Evolutionary conservation across 208 protist genomes (phyloP).

Genomic region (Leishmania martiniquensis): DNA sequence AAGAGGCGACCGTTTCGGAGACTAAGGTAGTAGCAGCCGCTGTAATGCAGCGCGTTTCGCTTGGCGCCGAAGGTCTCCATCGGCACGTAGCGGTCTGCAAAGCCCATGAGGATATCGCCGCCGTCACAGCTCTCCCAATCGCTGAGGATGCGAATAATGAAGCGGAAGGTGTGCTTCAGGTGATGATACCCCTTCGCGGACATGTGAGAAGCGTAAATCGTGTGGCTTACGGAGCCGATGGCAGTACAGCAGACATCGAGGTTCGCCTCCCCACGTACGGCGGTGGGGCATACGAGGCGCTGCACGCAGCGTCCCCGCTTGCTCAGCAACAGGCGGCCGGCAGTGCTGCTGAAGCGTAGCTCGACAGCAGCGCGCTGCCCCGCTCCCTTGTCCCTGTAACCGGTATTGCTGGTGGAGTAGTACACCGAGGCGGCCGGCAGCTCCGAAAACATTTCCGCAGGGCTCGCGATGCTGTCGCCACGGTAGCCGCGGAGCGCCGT

Average conservation of each 20-base stretch:
- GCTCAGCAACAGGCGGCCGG: conserved; percentile 26
- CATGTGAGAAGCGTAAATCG: conserved; percentile 29
- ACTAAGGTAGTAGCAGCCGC: conserved; percentile 54
- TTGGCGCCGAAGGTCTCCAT: conserved; percentile 53
- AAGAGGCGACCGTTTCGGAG: conserved; percentile 39
- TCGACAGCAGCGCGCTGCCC: neutral
- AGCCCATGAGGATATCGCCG: conserved; percentile 47
- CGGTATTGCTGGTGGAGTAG: neutral
- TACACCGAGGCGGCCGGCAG: neutral
- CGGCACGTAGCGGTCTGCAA: conserved; percentile 55
- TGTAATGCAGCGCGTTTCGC: conserved; percentile 43
- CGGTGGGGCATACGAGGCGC: conserved; percentile 7
- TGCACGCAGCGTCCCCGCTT: conserved; percentile 23
- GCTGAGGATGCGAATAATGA: conserved; percentile 21
- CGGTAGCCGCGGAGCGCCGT: neutral
- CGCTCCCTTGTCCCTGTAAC: neutral
- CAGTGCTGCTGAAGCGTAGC: conserved; percentile 27
- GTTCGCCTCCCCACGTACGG: neutral
- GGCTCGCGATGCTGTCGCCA: neutral
- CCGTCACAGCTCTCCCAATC: conserved; percentile 21
- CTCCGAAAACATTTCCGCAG: neutral
- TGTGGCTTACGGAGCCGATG: conserved; percentile 43
- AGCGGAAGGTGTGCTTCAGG: conserved; percentile 14
- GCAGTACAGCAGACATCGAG: conserved; percentile 36
- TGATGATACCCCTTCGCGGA: conserved; percentile 11